Conservation (phyloP, 495 filamentous ascomycete genomes). For the Penicillium simplicissimum region DNA sequence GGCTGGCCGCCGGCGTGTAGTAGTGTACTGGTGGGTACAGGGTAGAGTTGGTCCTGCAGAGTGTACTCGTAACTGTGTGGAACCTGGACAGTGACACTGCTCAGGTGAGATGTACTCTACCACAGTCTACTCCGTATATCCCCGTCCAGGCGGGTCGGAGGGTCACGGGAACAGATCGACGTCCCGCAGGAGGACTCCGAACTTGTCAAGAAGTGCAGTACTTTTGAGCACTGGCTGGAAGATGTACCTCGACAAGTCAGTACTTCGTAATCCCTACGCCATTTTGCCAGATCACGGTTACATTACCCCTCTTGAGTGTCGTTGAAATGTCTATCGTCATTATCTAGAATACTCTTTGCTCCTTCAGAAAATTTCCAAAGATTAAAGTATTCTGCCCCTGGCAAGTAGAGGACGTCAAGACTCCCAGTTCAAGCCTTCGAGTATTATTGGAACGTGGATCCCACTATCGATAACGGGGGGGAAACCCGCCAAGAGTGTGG, state of each 20-base stretch:
- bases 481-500: conserved; percentile 31
- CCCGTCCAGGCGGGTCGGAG: background rate
- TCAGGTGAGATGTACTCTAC: too few species aligned
- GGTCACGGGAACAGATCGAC: conserved; percentile 5
- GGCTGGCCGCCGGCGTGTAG: too few species aligned
- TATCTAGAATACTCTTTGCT: background rate
- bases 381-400: background rate
- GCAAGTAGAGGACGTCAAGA: conserved; percentile 22
- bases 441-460: conserved; percentile 18
- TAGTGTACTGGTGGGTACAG: conserved; percentile 30
- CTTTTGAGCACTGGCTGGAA: background rate
- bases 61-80: too few species aligned
- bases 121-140: background rate
- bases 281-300: background rate
- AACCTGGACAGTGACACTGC: too few species aligned
- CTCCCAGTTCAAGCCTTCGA: background rate
- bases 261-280: background rate
- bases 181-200: background rate
- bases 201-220: background rate
- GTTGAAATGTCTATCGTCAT: background rate
- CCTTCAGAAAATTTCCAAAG: background rate
- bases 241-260: background rate
- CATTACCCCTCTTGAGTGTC: background rate
- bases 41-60: conserved; percentile 17
- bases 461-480: conserved; percentile 29